Base-by-base conservation (phyloP, 148 eudicot genomes). In the Suaeda aralocaspica region DNA sequence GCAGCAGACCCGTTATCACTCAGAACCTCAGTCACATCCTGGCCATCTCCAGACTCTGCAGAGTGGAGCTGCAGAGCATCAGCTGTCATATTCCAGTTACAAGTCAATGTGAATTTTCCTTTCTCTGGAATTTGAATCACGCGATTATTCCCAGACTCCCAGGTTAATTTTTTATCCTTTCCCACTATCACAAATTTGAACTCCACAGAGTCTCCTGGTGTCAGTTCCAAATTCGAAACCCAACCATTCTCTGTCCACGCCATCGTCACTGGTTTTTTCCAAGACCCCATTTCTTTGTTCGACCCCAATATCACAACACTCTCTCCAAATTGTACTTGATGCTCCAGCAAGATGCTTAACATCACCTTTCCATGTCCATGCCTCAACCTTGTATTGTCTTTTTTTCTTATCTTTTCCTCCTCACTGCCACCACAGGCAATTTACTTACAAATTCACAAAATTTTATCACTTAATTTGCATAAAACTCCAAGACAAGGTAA, bases 321-420 rank as follows among this genome's bases (percentile, higher is more conserved):
- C 76, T 94, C 99, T 50, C 99, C 99, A 73, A 80, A 94, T 52
- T 82, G 69, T 45, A 94, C 99, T 85, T 94, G 97, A 83, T 91
- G 96, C 76, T 84, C 79, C 65, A 94, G 76, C 71, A 73, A 78
- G 29, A 94, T 62, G 64, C 64, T 79, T 70, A 94, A 73, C 70
- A 70, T 72, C 67, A 94, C 96, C 82, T 80, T 83, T 28, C 84
- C 86, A 50, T 75, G 74, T 28, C 71, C 72, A 24, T 44, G 58
- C 42, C 60, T 80, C 22, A 79, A 68, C 68, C 66, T 44, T 19
- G 67, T 68, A 64, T 68, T 81, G 72, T 60, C 66, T 52, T 71
- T 79, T 30, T 33, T 78, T 68, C 64, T 73, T 67, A 59, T 76
- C 50, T 77, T 82, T 68, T 78, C 80, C 67, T 83, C 87, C 77